Base-by-base conservation (phyloP, 169 alveolate species). In the Fabrea salina region DNA sequence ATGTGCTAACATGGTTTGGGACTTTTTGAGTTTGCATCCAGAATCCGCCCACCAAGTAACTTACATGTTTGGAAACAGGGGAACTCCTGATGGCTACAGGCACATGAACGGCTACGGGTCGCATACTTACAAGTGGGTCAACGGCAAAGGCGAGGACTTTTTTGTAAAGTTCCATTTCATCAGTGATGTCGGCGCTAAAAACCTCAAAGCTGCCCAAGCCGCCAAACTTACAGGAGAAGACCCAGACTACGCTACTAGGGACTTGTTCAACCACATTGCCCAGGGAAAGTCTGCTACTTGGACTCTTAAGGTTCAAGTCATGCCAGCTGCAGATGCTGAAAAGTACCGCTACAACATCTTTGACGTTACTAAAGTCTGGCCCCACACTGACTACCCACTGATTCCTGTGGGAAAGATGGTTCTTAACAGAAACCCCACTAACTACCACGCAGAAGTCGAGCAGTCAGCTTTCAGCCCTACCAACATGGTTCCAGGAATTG, bases 291-390 rank as follows among this genome's bases (percentile, higher is more conserved):
- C 8, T 27, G 83, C 84, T 19, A 41, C 91, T 25, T 93, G 94
- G 93, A 89, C 89, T 32, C 68, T 89, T n/a, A 41, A 77, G 40
- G 85, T 90, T 43, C 87, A 93, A 81, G 81, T 89, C 1, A 90
- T 93, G 94, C 91, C 95, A 11, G 86, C 80, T 40, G 79, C 51
- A 3, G 93, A 86, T 19, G 95, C 91, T n/a, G 90, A 59, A 27
- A 81, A 79, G 44, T 90, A 90, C 79, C 84, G 68, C 82, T 93
- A 78, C 80, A 89, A 93, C 57, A 82, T 91, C 33, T 86, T 78
- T 54, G 97, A 93, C 79, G 89, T 93, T 33, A 93, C 97, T n/a
- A 93, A 93, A 75, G 89, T 90, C 25, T 90, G 95, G 97, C 95
- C 97, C 19, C 95, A 93, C 49, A 57, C 68, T 32, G 97, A 93